Evolutionary conservation across 441 rosid genomes (phyloP).

Genomic region (Capsella rubella): DNA sequence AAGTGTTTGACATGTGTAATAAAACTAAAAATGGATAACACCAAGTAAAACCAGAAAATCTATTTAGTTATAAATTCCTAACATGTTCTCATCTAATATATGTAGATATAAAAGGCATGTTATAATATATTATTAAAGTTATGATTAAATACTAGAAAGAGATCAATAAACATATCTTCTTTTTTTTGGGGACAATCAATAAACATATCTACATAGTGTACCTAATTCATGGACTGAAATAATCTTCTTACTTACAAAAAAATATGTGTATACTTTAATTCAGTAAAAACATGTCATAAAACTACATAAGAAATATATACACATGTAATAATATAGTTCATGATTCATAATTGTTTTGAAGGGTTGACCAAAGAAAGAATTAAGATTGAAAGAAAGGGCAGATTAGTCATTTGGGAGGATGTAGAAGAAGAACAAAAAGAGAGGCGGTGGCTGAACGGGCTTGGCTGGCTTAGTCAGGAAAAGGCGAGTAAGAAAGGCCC

Average conservation of each 20-base stretch:
- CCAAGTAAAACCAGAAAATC: background rate
- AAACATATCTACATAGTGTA: background rate
- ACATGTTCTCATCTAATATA: background rate
- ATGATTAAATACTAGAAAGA: background rate
- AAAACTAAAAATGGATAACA: background rate
- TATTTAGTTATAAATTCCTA: background rate
- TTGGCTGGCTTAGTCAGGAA: constrained; percentile 47
- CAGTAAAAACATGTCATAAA: background rate
- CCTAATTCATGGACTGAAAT: background rate
- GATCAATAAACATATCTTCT: background rate
- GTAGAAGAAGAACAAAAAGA: constrained; percentile 33
- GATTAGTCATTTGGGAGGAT: constrained; percentile 41
- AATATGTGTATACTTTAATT: background rate
- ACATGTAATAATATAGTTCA: background rate
- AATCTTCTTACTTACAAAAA: background rate
- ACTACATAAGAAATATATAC: too few species aligned
- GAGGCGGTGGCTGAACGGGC: constrained; percentile 29
- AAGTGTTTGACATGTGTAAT: background rate
- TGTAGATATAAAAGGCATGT: background rate
- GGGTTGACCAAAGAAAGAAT: background rate
- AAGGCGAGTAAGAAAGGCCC: constrained; percentile 51
- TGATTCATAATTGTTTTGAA: background rate
- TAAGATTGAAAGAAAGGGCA: constrained; percentile 21
- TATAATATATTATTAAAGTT: background rate
- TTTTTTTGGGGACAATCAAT: background rate